Conservation (phyloP, 495 filamentous ascomycete species). For the Achaetomiella virescens region DNA sequence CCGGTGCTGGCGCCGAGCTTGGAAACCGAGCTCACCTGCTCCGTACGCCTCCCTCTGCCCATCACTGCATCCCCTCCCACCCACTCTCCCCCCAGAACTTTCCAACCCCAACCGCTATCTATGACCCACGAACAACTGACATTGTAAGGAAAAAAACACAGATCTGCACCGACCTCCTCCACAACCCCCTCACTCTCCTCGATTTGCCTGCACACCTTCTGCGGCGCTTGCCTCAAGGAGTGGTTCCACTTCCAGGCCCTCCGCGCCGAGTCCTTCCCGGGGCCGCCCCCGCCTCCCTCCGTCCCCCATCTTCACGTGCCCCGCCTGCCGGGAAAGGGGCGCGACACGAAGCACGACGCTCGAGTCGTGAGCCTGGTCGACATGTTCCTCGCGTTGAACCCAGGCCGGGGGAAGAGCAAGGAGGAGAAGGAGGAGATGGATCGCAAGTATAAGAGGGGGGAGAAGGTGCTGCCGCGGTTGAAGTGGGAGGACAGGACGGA, state of each 20-base stretch:
- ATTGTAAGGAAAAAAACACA: slow-evolving; percentile 26
- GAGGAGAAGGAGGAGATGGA: slow-evolving; percentile 68
- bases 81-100: no score
- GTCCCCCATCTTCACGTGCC: slow-evolving; percentile 71
- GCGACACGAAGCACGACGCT: slow-evolving; percentile 77
- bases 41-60: slow-evolving; percentile 51
- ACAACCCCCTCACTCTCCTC: slow-evolving; percentile 90
- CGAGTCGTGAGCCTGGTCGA: slow-evolving; percentile 77
- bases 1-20: slow-evolving; percentile 50
- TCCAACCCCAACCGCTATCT: background rate
- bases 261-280: slow-evolving; percentile 38
- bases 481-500: slow-evolving; percentile 33
- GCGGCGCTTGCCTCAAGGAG: slow-evolving; percentile 86
- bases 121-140: background rate
- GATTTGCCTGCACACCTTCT: slow-evolving; percentile 97
- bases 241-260: slow-evolving; percentile 71
- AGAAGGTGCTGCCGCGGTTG: slow-evolving; percentile 61
- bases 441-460: slow-evolving; percentile 66
- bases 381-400: slow-evolving; percentile 69
- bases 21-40: slow-evolving; percentile 87
- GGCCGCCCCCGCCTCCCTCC: slow-evolving; percentile 39
- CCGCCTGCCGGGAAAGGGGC: slow-evolving; percentile 77
- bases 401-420: slow-evolving; percentile 56
- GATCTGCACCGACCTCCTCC: slow-evolving; percentile 96
- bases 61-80: no score